Evolutionary conservation across 768 basidiomycete species (phyloP).

Genomic region (Calocybe gangraenosa): DNA sequence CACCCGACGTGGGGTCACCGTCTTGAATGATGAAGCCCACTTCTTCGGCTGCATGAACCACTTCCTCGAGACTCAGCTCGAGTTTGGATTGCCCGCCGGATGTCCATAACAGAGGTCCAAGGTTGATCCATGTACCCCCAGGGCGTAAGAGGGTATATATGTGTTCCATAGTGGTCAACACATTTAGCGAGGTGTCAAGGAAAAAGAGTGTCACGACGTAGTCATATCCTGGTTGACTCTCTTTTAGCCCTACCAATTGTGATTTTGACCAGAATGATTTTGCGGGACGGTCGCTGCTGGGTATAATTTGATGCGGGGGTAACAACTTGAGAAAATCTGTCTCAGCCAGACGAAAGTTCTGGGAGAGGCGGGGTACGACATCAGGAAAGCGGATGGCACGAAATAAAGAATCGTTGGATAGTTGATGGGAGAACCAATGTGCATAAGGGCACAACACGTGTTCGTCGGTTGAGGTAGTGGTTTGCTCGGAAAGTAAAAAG

Average conservation of each 20-base stretch:
- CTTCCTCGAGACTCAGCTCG: conserved; percentile 63
- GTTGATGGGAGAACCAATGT: conserved; percentile 71
- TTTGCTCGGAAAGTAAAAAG: conserved; percentile 48
- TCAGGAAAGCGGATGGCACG: conserved; percentile 58
- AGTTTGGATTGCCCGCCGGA: conserved; percentile 49
- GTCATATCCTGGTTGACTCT: conserved; percentile 39
- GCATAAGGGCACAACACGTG: conserved; percentile 58
- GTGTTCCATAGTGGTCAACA: conserved; percentile 49
- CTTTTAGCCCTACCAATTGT: background rate
- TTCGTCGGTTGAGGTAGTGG: conserved; percentile 37
- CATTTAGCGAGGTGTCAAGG: conserved; percentile 58
- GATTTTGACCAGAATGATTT: conserved; percentile 9
- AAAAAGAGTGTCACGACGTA: conserved; percentile 64
- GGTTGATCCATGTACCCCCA: conserved; percentile 68
- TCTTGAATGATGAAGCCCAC: conserved; percentile 49
- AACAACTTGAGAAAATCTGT: conserved; percentile 52
- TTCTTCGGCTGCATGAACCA: conserved; percentile 43
- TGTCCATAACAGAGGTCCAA: conserved; percentile 66
- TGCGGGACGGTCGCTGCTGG: background rate
- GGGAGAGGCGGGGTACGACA: conserved; percentile 43
- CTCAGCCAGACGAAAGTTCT: conserved; percentile 43
- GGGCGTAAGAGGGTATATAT: conserved; percentile 54
- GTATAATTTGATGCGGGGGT: conserved; percentile 13
- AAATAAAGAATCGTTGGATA: conserved; percentile 43
- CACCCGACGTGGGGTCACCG: conserved; percentile 19